Conservation (phyloP, 345 rosid species). For the Laguncularia racemosa region DNA sequence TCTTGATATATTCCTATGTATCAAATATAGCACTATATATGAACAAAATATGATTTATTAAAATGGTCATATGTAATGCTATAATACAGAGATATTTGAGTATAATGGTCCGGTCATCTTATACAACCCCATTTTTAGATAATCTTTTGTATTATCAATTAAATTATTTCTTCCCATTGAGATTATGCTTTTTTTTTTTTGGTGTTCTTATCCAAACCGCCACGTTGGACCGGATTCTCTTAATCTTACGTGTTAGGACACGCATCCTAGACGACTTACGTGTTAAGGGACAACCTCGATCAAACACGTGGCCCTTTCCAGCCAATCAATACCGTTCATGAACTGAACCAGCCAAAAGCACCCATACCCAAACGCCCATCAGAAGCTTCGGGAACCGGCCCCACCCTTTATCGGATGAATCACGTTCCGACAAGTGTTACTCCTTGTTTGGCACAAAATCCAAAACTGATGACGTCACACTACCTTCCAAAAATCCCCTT, state of each 20-base stretch:
- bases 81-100: too few relatives aligned
- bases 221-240: slow-evolving; percentile 6
- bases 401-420: slow-evolving; percentile 17
- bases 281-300: background rate
- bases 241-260: slow-evolving; percentile 9
- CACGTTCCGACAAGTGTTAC: slow-evolving; percentile 23
- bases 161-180: too few relatives aligned
- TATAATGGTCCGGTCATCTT: too few relatives aligned
- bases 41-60: too few relatives aligned
- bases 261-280: background rate
- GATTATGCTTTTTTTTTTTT: slow-evolving; percentile 8
- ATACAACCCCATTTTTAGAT: too few relatives aligned
- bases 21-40: too few relatives aligned
- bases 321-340: slow-evolving; percentile 12
- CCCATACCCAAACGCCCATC: background rate
- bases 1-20: too few relatives aligned
- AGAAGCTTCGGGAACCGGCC: slow-evolving; percentile 20
- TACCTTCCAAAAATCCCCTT: background rate
- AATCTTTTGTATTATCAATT: too few relatives aligned
- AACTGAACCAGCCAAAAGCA: background rate
- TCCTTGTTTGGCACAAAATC: background rate
- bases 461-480: slow-evolving; percentile 3
- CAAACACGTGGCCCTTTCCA: slow-evolving; percentile 11
- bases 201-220: slow-evolving; percentile 24
- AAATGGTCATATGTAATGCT: too few relatives aligned